A percentile compares a stretch with the other conserved stretches of the same genome.
These are phyloP conservation scores for Yarrowia keelungensis DNA, from an alignment of 805 yeast species.

Conservation along the genomic window DNA sequence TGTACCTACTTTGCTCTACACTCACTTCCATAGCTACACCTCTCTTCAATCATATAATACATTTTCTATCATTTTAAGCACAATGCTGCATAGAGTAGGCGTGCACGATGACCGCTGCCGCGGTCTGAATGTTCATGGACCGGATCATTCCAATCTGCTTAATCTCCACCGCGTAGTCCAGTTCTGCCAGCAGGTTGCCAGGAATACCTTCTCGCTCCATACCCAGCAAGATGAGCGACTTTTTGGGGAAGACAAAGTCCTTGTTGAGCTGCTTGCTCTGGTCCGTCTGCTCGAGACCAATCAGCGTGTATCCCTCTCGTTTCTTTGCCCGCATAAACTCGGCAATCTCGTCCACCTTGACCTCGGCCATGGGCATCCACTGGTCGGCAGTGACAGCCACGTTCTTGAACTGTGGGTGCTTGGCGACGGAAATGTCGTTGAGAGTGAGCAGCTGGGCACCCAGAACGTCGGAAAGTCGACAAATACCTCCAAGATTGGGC, in stretches of 20 bases:
- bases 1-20: too few relatives aligned
- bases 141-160: constrained; percentile 91
- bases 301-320: constrained; percentile 79
- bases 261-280: constrained; percentile 74
- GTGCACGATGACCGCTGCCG: constrained; percentile 92
- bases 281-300: constrained; percentile 94
- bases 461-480: constrained; percentile 87
- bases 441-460: constrained; percentile 87
- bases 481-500: constrained; percentile 93
- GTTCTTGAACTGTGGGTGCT: constrained; percentile 73
- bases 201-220: constrained; percentile 92
- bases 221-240: constrained; percentile 80
- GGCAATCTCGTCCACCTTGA: constrained; percentile 61
- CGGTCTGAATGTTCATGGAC: constrained; percentile 97
- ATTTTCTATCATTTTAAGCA: constrained; percentile 34
- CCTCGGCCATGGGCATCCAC: constrained; percentile 95
- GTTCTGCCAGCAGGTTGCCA: constrained; percentile 77
- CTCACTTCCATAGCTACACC: too few relatives aligned
- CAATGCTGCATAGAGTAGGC: constrained; percentile 81
- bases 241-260: constrained; percentile 74
- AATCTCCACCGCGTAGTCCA: constrained; percentile 88
- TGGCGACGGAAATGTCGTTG: constrained; percentile 68
- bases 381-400: constrained; percentile 94
- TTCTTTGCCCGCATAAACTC: constrained; percentile 66
- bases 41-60: neutral